phyloP scores from a whole-genome alignment of 345 rosid genomes.

The Heritiera littoralis region DNA sequence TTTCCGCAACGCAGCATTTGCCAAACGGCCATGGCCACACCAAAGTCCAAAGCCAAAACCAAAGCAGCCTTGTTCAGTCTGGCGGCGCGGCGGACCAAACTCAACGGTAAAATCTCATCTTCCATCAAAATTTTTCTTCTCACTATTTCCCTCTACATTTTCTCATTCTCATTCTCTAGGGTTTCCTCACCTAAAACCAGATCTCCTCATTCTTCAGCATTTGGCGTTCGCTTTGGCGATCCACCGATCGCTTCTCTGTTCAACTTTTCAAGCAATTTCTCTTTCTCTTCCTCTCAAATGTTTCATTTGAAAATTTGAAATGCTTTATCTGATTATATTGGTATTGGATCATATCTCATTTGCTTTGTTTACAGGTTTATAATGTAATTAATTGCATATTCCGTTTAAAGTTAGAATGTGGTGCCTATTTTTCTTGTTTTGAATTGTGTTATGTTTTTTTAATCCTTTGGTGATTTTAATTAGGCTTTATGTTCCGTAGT shows the following conservation, averaged over 20 bases:
- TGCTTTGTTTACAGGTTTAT: neutral
- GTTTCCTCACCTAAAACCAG: neutral
- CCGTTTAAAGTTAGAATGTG: neutral
- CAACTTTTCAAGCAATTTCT: slow-evolving; percentile 54
- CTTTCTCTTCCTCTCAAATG: neutral
- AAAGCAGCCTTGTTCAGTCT: too few relatives aligned
- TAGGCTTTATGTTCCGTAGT: neutral
- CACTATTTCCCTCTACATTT: neutral
- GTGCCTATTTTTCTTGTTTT: neutral
- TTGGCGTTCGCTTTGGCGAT: slow-evolving; percentile 56
- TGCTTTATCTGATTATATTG: neutral
- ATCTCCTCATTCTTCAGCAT: neutral
- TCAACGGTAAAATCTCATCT: neutral
- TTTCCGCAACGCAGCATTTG: neutral
- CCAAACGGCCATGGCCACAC: neutral
- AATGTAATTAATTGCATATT: neutral
- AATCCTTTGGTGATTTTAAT: slow-evolving; percentile 1
- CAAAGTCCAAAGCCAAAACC: neutral
- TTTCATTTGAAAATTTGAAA: neutral
- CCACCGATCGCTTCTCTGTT: slow-evolving; percentile 66
- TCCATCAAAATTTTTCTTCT: neutral
- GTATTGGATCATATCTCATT: neutral
- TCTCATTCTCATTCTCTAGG: neutral
- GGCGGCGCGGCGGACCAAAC: neutral
- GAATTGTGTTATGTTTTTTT: neutral